Evolutionary conservation across 345 rosid species (phyloP).

Genomic region (Zanthoxylum bungeanum): DNA sequence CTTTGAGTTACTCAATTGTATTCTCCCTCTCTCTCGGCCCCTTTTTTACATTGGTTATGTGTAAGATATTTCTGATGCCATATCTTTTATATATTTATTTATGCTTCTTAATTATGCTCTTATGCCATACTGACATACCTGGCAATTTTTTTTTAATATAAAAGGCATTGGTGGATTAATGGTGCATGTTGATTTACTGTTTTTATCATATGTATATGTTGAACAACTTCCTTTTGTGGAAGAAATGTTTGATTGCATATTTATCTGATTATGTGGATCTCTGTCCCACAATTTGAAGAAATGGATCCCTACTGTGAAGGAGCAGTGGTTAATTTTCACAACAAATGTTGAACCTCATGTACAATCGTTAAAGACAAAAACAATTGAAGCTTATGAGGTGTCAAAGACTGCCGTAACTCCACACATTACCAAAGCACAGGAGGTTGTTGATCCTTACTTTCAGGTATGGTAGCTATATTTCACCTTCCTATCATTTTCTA

Average conservation of each 20-base stretch:
- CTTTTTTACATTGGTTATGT: neutral
- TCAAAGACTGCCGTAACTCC: conserved; percentile 65
- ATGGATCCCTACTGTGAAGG: conserved; percentile 68
- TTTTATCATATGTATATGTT: neutral
- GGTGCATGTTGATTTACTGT: neutral
- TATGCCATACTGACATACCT: too few relatives aligned
- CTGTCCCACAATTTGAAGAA: conserved; percentile 41
- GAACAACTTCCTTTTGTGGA: neutral
- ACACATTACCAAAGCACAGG: conserved; percentile 56
- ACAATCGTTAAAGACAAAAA: conserved; percentile 49
- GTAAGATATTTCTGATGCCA: neutral
- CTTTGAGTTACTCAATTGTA: neutral
- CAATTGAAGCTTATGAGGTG: conserved; percentile 58
- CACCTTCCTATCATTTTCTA: neutral
- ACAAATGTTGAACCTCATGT: conserved; percentile 69
- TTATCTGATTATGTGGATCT: neutral
- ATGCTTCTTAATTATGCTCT: neutral
- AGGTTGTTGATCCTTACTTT: conserved; percentile 74
- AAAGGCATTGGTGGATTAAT: neutral
- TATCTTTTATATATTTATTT: neutral
- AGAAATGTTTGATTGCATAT: conserved; percentile 1
- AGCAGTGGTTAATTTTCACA: conserved; percentile 46
- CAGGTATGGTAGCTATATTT: conserved; percentile 47
- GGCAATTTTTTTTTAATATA: neutral
- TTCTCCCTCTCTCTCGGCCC: neutral